These are phyloP conservation scores for Geotrichum ghanense DNA, from an alignment of 805 yeast genomes.

Conservation along the genomic window DNA sequence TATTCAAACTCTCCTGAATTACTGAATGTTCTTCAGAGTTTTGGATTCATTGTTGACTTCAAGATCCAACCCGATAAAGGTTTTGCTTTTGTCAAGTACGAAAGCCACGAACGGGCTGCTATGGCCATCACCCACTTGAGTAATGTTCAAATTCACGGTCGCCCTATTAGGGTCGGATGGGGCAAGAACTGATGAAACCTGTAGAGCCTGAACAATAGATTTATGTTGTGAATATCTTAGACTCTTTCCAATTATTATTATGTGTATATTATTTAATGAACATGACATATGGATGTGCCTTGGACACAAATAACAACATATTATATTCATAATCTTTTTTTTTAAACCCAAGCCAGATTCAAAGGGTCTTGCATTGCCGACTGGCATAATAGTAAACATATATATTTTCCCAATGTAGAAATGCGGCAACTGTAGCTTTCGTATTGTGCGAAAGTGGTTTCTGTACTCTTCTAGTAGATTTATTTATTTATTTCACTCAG, in stretches of 20 bases:
- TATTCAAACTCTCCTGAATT: constrained; percentile 56
- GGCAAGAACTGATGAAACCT: constrained; percentile 42
- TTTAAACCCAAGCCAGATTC: no score
- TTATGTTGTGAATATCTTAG: neutral
- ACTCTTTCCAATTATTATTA: no score
- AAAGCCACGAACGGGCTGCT: constrained; percentile 81
- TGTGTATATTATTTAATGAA: no score
- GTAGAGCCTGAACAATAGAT: neutral
- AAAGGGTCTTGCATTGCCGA: no score
- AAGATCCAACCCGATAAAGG: constrained; percentile 73
- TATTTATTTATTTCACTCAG: neutral
- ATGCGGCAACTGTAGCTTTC: no score
- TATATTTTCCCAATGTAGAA: no score
- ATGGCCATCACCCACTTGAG: constrained; percentile 70
- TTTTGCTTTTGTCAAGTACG: constrained; percentile 82
- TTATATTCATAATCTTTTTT: no score
- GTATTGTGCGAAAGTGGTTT: no score
- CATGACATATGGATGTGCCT: no score
- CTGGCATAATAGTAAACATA: no score
- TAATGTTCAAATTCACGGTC: constrained; percentile 55
- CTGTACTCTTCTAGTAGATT: no score
- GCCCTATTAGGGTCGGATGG: constrained; percentile 80
- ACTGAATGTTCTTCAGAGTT: constrained; percentile 60
- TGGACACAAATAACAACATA: no score
- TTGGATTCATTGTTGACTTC: constrained; percentile 75